A percentile compares a stretch with the other conserved stretches of the same genome.
phyloP scores from a whole-genome alignment of 371 early-diverging fungal species.

The Mortierella sp. region DNA sequence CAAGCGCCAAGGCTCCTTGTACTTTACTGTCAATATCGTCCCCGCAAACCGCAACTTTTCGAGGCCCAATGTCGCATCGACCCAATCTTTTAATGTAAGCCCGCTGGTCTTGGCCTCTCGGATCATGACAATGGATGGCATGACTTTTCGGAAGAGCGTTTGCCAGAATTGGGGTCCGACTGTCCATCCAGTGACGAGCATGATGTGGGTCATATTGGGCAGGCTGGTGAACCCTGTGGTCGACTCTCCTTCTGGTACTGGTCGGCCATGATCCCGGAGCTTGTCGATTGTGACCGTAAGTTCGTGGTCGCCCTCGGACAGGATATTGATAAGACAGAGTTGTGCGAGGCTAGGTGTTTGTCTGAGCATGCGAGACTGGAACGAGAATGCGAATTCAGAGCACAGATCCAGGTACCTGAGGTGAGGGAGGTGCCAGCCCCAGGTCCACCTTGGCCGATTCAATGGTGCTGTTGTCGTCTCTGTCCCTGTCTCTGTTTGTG shows the following conservation, averaged over 20 bases:
- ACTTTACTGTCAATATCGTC: neutral
- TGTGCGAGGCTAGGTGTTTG: neutral
- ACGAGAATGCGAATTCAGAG: neutral
- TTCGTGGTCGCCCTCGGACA: neutral
- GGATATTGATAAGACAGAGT: neutral
- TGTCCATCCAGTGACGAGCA: neutral
- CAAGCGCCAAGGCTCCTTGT: neutral
- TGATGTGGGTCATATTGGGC: neutral
- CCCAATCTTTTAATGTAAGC: neutral
- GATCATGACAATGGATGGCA: neutral
- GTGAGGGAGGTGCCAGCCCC: neutral
- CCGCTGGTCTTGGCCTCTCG: neutral
- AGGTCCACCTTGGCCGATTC: neutral
- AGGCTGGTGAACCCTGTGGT: neutral
- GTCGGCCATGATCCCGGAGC: neutral
- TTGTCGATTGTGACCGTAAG: neutral
- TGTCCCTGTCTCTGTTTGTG: neutral
- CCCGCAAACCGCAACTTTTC: neutral
- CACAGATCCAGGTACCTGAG: neutral
- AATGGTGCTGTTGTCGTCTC: neutral
- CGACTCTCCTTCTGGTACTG: neutral
- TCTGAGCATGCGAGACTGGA: neutral
- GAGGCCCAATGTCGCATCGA: neutral
- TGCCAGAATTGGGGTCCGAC: neutral
- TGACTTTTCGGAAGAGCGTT: neutral